Evolutionary conservation across 2,329 filamentous ascomycete genomes (phyloP), one percentile per base, ranked within the genome.

Genomic region (Cladosporium halotolerans): DNA sequence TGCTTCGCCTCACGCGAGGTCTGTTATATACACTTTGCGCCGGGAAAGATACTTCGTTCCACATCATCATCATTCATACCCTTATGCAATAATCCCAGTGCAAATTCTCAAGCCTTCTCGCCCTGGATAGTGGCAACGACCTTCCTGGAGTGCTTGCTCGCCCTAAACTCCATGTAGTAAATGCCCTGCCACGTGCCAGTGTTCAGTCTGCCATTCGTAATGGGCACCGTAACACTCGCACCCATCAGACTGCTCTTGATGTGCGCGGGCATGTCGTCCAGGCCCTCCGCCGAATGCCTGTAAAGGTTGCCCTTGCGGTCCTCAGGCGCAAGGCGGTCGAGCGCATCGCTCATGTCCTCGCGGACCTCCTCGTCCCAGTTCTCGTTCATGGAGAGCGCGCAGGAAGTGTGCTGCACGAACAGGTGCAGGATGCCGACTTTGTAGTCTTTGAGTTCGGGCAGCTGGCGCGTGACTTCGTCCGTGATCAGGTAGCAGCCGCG

Each of bases 231-330:
- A 2, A 97, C 83, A 62, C 87, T 95, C 3, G 91, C 89, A 11
- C 93, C 93, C 31, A 97, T 79, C 46, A 99, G 74, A 0, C 89
- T 87, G 54, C 85, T 89, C 74, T 99, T 99, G 70, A 99, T 86
- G 71, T 99, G 93, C 55, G 90, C 91, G 82, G 93, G 93, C 89
- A 97, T 96, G 72, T 97, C 93, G 74, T 99, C 93, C 48, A 65
- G 62, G 2, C 93, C 93, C 76, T 96, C 93, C 0, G 86, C 91
- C 64, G 81, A 83, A 73, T 99, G 93, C 41, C 88, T 76, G 72
- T 97, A 99, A 43, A 97, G 70, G 8, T 81, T 78, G 9, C 70
- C 69, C 61, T 73, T 71, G 59, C 66, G 80, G 52, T 95, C 91
- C 65, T 88, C 87, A 0, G 91, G 90, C 40, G 86, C 93, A 64